phyloP scores from a whole-genome alignment of 2,329 filamentous ascomycete species.

The Ceratocystis ficicola region DNA sequence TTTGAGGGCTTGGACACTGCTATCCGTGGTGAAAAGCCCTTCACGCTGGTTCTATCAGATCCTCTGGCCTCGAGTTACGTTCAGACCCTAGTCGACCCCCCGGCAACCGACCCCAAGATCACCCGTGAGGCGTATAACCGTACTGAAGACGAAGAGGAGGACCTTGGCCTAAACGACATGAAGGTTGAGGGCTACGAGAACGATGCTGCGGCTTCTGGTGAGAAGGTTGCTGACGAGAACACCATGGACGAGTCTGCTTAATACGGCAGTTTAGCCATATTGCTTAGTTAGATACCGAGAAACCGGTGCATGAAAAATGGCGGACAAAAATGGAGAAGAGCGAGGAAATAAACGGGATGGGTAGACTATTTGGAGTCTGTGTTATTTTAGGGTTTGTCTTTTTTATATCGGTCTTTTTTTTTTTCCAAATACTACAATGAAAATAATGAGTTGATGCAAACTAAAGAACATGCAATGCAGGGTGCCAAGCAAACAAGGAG shows the following conservation, averaged over 20 bases:
- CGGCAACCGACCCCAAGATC: conserved; percentile 62
- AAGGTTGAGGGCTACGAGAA: conserved; percentile 66
- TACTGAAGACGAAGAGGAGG: conserved; percentile 86
- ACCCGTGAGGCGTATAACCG: conserved; percentile 70
- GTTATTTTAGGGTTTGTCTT: conserved; percentile 14
- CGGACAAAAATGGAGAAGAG: not conserved
- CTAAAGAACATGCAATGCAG: not conserved
- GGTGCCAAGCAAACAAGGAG: not conserved
- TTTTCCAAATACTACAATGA: conserved; percentile 1
- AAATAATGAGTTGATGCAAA: conserved; percentile 6
- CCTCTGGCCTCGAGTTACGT: conserved; percentile 89
- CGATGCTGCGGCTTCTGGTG: conserved; percentile 39
- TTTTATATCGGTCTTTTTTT: conserved; percentile 14
- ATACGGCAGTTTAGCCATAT: not conserved
- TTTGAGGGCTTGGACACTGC: conserved; percentile 65
- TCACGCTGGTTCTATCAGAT: conserved; percentile 73
- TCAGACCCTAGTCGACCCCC: conserved; percentile 71
- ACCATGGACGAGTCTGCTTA: conserved; percentile 19
- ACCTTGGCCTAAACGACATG: conserved; percentile 83
- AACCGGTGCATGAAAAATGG: not conserved
- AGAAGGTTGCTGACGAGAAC: conserved; percentile 27
- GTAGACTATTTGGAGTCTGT: conserved; percentile 12
- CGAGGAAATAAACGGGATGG: not conserved
- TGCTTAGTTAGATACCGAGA: not conserved
- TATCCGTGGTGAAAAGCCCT: conserved; percentile 67